Conservation (phyloP, 768 basidiomycete species). For the Leccinum boreale region DNA sequence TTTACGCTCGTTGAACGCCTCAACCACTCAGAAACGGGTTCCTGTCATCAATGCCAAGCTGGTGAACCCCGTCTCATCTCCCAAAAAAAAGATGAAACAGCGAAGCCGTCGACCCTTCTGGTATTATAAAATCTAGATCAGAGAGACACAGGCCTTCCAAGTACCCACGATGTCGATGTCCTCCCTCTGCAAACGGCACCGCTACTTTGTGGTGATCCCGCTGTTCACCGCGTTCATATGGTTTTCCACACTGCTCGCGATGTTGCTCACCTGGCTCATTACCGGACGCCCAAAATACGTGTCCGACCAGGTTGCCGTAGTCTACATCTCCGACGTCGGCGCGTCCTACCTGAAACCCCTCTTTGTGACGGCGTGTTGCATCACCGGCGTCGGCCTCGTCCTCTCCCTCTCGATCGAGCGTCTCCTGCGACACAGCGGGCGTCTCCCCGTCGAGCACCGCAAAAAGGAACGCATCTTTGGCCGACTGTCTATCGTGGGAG, state of each 20-base stretch:
- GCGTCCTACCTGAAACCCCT: conserved; percentile 72
- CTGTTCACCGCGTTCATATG: conserved; percentile 58
- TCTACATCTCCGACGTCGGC: conserved; percentile 81
- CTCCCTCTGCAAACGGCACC: conserved; percentile 34
- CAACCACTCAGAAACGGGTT: neutral
- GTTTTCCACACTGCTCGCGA: conserved; percentile 67
- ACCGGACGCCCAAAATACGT: conserved; percentile 50
- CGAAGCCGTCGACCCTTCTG: neutral
- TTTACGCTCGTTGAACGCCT: no score
- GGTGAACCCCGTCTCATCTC: neutral
- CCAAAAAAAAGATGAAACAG: neutral
- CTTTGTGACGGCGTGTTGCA: conserved; percentile 61
- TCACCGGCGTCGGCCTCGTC: conserved; percentile 63
- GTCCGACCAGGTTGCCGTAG: conserved; percentile 52
- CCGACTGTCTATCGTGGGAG: conserved; percentile 55
- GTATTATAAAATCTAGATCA: conserved; percentile 7
- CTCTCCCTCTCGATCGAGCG: conserved; percentile 59
- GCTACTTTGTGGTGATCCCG: conserved; percentile 66
- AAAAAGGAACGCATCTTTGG: conserved; percentile 53
- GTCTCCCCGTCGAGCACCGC: conserved; percentile 59
- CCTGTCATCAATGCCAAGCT: neutral
- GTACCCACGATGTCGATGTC: conserved; percentile 11
- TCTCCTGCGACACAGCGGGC: conserved; percentile 62
- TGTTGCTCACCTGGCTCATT: conserved; percentile 71
- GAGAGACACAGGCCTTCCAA: neutral